Evolutionary conservation across 208 protist genomes (phyloP), one percentile per base, ranked within the genome.

Genomic region (Phytomonas francai): DNA sequence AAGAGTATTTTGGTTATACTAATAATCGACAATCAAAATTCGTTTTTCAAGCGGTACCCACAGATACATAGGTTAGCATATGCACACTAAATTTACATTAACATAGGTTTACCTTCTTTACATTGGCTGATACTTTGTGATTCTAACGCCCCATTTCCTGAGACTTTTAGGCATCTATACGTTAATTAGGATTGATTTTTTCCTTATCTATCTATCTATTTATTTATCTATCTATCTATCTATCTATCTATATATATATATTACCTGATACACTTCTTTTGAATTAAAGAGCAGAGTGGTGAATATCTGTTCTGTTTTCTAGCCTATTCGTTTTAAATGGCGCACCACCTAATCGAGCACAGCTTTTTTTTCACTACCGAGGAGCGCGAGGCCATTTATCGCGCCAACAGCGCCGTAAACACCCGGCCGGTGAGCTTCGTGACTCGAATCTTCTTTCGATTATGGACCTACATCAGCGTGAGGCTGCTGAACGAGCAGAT

Each of bases 341-440:
- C 76, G 8, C 58, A 74, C 8, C 76, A 85, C 65, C 49, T 93
- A 3, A 78, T 84, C 28, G 83, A 91, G 59, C 79, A 91, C 80
- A 92, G 84, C 54, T 90, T 92, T 54, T 77, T 91, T 54, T 96
- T 91, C 63, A 92, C 87, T 0, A 74, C 69, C 3, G 73, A 81
- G 30, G 88, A 91, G 79, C 82, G 85, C 1, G 82, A 93, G 39
- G 54, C 71, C 30, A 89, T 96, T 36, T 82, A 87, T 63, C 78
- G 76, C 56, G 76, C 81, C 54, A 80, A 74, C 49, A 93, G 85
- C 54, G 77, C 79, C 51, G 79, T 90, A n/a, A 74, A 89, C 64
- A 92, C 85, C 0, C 81, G 81, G 16, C 88, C 88, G 0, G 78
- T 75, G 28, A 91, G 85, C 73, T 80, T 94, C 58, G 82, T 94